Percentiles rank a stretch among this genome's conserved stretches.
Conservation (phyloP, 2,329 filamentous ascomycete species). For the Didymella arachidicola region DNA sequence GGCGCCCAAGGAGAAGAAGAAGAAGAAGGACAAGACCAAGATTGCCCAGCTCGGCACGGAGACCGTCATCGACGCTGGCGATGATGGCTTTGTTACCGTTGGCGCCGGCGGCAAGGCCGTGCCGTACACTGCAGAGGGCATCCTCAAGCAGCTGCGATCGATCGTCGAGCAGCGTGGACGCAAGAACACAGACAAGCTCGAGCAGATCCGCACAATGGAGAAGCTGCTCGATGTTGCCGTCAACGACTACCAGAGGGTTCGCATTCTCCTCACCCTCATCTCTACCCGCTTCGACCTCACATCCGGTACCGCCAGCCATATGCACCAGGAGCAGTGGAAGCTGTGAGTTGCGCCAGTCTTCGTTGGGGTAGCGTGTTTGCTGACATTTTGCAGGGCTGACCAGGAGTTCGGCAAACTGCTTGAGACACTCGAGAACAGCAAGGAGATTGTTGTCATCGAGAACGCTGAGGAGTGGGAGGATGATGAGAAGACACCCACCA, state of each 20-base stretch:
- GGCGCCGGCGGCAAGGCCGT: constrained; percentile 88
- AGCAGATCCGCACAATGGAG: constrained; percentile 98
- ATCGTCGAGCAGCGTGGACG: constrained; percentile 97
- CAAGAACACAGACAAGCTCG: constrained; percentile 95
- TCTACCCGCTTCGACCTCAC: constrained; percentile 95
- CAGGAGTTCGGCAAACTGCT: constrained; percentile 83
- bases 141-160: constrained; percentile 92
- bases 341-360: constrained; percentile 53
- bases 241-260: constrained; percentile 92
- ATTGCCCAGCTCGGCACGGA: constrained; percentile 61
- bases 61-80: constrained; percentile 65
- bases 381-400: constrained; percentile 65
- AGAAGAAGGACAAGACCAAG: constrained; percentile 55
- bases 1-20: constrained; percentile 51
- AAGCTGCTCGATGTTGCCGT: constrained; percentile 88
- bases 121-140: constrained; percentile 94
- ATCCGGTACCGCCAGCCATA: constrained; percentile 78
- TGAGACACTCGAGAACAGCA: constrained; percentile 77
- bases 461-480: constrained; percentile 98
- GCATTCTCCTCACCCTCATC: constrained; percentile 88
- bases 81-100: constrained; percentile 88
- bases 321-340: constrained; percentile 98
- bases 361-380: neutral
- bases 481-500: constrained; percentile 87
- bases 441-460: constrained; percentile 86